Conservation (phyloP, 1,284 basidiomycete species). For the Trametes hirsuta region DNA sequence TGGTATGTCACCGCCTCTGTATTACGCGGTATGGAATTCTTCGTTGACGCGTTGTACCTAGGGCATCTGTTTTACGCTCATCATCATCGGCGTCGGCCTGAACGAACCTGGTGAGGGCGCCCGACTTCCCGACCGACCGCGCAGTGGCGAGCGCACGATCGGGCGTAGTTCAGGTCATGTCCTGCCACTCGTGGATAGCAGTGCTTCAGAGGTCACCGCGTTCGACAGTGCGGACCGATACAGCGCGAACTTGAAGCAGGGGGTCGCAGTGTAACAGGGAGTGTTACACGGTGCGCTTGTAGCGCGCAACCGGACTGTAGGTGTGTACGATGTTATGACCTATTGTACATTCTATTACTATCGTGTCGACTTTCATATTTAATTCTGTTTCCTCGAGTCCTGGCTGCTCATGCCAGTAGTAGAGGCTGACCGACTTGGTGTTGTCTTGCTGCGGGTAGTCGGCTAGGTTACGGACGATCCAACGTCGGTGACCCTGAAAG, state of each 20-base stretch:
- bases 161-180: background rate
- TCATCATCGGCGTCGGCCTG: background rate
- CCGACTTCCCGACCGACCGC: background rate
- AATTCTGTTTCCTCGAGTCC: too few species aligned
- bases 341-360: background rate
- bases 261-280: background rate
- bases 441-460: too few species aligned
- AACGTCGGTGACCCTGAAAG: too few species aligned
- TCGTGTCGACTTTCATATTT: too few species aligned
- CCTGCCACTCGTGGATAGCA: background rate
- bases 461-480: too few species aligned
- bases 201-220: background rate
- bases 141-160: background rate
- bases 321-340: background rate
- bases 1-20: background rate
- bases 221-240: background rate
- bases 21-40: too few species aligned
- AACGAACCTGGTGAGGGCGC: background rate
- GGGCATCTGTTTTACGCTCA: constrained; percentile 5
- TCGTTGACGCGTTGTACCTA: background rate
- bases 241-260: background rate
- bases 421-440: too few species aligned
- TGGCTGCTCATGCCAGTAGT: too few species aligned
- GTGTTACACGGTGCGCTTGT: too few species aligned
- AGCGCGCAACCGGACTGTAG: background rate